Evolutionary conservation across 257 asterid species (phyloP).

Genomic region (Penstemon newberryi): DNA sequence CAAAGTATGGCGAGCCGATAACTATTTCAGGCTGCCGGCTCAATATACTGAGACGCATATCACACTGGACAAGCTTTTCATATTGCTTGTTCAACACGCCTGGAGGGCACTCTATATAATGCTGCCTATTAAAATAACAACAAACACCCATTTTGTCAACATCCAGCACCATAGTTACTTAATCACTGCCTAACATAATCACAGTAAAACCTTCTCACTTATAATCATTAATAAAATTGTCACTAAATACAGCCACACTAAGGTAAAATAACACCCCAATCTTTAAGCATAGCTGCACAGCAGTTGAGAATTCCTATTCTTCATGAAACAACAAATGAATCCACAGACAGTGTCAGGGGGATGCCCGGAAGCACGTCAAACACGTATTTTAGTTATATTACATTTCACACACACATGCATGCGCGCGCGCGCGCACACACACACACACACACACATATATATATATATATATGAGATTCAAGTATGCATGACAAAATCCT

Average conservation of each 20-base stretch:
- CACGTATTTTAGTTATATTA: neutral
- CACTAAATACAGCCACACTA: neutral
- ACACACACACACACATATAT: too few relatives aligned
- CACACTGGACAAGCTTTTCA: conserved; percentile 81
- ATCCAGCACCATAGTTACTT: neutral
- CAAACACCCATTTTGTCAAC: conserved; percentile 23
- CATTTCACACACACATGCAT: neutral
- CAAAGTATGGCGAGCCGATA: conserved; percentile 57
- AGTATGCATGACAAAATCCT: conserved; percentile 22
- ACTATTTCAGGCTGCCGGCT: conserved; percentile 61
- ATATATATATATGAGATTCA: neutral
- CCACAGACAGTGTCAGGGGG: neutral
- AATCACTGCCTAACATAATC: neutral
- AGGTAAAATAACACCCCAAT: conserved; percentile 3
- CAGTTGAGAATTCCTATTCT: conserved; percentile 11
- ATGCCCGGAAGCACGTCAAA: conserved; percentile 1
- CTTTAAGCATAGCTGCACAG: neutral
- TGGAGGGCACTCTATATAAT: conserved; percentile 63
- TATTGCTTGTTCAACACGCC: conserved; percentile 72
- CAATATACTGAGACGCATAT: conserved; percentile 54
- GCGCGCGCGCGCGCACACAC: too few relatives aligned
- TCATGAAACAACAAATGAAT: conserved; percentile 6
- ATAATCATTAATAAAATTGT: neutral
- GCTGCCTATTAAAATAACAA: conserved; percentile 55
- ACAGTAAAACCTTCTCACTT: conserved; percentile 15